phyloP scores from a whole-genome alignment of 2,329 filamentous ascomycete genomes.

The Aspergillus persii region DNA sequence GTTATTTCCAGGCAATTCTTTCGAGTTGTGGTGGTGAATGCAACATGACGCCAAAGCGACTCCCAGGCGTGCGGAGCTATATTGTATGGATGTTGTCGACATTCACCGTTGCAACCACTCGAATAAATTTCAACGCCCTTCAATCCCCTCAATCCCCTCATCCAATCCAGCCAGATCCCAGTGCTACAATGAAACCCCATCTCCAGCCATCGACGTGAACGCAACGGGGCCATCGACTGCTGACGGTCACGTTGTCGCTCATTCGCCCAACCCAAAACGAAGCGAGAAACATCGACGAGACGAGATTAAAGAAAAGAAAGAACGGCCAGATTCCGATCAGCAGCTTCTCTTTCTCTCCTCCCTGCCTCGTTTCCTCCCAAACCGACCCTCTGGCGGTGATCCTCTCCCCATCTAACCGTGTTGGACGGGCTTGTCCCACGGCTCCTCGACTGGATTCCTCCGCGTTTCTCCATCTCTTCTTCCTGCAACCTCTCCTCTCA shows the following conservation, averaged over 20 bases:
- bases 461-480: background rate
- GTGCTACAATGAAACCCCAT: too few species aligned
- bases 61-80: too few species aligned
- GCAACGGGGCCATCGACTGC: background rate
- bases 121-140: too few species aligned
- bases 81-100: too few species aligned
- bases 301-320: background rate
- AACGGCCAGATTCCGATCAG: background rate
- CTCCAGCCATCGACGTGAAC: background rate
- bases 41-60: too few species aligned
- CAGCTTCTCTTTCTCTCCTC: background rate
- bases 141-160: too few species aligned
- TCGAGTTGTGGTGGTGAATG: too few species aligned
- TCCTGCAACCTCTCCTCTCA: background rate
- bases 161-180: too few species aligned
- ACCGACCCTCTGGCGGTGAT: background rate
- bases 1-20: too few species aligned
- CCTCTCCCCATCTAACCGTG: background rate
- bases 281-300: background rate
- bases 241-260: slow-evolving; percentile 10
- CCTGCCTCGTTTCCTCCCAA: background rate
- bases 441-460: background rate
- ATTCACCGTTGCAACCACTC: too few species aligned
- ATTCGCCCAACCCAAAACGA: slow-evolving; percentile 4
- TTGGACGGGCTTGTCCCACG: background rate